Evolutionary conservation across 73 alveolate genomes (phyloP).

Genomic region (Tetrahymena borealis): DNA sequence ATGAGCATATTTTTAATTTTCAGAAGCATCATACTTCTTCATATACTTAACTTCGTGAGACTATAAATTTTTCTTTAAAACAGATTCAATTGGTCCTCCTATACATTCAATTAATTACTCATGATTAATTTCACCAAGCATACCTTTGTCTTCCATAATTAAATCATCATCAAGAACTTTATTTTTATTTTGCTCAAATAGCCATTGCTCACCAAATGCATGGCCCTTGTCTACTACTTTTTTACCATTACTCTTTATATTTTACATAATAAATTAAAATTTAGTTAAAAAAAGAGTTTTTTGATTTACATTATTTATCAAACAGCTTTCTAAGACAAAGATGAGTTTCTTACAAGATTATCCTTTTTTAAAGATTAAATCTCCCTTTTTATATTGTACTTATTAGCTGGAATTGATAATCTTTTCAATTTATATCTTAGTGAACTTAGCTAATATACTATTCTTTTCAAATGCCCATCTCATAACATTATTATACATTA

Average conservation of each 20-base stretch:
- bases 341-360: background rate
- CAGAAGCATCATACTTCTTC: constrained; percentile 18
- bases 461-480: constrained; percentile 42
- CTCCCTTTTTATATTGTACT: constrained; percentile 9
- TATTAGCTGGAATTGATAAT: background rate
- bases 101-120: constrained; percentile 6
- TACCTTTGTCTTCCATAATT: constrained; percentile 21
- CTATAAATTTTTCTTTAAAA: constrained; percentile 7
- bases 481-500: constrained; percentile 30
- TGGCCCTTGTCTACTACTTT: constrained; percentile 13
- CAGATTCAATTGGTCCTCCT: constrained; percentile 33
- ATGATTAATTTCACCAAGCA: constrained; percentile 6
- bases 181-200: background rate
- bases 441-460: constrained; percentile 1
- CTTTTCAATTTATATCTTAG: constrained; percentile 12
- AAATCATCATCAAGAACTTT: constrained; percentile 10
- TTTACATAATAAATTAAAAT: background rate
- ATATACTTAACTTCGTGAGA: constrained; percentile 33
- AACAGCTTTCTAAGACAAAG: constrained; percentile 21
- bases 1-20: constrained; percentile 39
- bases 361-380: background rate
- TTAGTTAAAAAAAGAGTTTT: background rate
- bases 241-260: constrained; percentile 3
- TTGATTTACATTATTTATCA: background rate
- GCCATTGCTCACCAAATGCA: constrained; percentile 17